These are phyloP conservation scores for Daucus carota DNA, from an alignment of 129 eudicot genomes.

Conservation along the genomic window DH1_v3.0 NC_030386.2:25524501-25525000, in stretches of 20 bases:
- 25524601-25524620: background rate
- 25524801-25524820: background rate
- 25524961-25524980: slow-evolving; percentile 99
- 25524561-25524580: background rate
- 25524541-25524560: background rate
- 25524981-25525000: slow-evolving; percentile 98
- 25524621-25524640: background rate
- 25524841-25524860: background rate
- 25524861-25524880: slow-evolving; percentile 11
- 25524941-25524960: slow-evolving; percentile 98
- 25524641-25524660: background rate
- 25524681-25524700: background rate
- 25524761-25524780: background rate
- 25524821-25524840: background rate
- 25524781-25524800: background rate
- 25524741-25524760: background rate
- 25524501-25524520: background rate
- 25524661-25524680: background rate
- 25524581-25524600: background rate
- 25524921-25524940: slow-evolving; percentile 88
- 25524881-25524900: slow-evolving; percentile 90
- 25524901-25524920: slow-evolving; percentile 98
- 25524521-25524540: background rate
- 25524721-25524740: background rate
- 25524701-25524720: background rate